Base-by-base conservation (phyloP, 202 grass and related monocot species). In the Carex arenaria region DNA sequence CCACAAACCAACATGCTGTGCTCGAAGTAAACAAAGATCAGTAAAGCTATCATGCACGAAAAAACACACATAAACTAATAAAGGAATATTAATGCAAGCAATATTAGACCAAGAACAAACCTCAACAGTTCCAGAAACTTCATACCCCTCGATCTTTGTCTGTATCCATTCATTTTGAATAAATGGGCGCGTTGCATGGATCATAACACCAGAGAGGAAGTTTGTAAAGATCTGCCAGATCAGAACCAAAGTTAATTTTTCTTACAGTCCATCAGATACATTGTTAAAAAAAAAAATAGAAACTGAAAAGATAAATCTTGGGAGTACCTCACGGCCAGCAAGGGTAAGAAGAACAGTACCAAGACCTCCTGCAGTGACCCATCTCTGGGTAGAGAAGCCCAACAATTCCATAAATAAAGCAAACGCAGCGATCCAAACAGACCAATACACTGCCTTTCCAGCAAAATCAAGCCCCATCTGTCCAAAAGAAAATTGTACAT, bases 1-100 rank as follows among this genome's bases (percentile, higher is more conserved):
- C 96, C 93, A 99, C 91, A 85, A 90, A 81, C 96, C 96, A 52
- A 99, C 96, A 92, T 95, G 96, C 96, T 99, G 91, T 88, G 86
- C 60, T 64, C 79, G 65, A 65, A 28, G 62, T 66, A 65, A 49
- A 81, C n/a, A 81, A 28, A 47, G 78, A 66, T 19, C 51, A 49
- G 19, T 30, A 60, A 38, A 38, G 14, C 31, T 4, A 79, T 55
- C 76, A 82, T 67, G 47, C 45, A 75, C 62, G 23, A 85, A 80
- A 82, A 86, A 72, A 23, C 38, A 32, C 30, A 74, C 63, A 49
- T 36, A 81, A 45, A 63, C 49, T 18, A 61, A 47, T 20, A 64
- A 15, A 26, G 17, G 10, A 51, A 65, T 20, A 30, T 51, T 65
- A 43, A 62, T 90, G 67, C 78, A 64, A 76, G 9, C 64, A 83